Conservation (phyloP, 129 eudicot genomes). For the Pulicaria dysenterica region DNA sequence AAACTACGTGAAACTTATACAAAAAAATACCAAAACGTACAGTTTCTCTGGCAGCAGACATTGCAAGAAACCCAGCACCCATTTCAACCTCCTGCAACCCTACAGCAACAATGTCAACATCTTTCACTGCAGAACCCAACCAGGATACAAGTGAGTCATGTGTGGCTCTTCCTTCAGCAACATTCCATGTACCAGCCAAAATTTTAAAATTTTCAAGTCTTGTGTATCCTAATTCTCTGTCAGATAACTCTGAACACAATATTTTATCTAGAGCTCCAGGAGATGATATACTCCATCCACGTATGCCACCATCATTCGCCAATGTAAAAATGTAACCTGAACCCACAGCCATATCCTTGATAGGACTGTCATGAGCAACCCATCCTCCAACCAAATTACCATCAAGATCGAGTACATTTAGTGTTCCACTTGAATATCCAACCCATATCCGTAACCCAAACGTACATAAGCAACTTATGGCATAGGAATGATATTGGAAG, state of each 20-base stretch:
- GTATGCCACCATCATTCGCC: conserved; percentile 92
- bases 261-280: conserved; percentile 76
- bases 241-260: conserved; percentile 62
- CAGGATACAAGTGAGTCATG: conserved; percentile 88
- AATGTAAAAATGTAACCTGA: conserved; percentile 70
- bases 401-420: conserved; percentile 78
- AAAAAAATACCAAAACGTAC: conserved; percentile 38
- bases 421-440: conserved; percentile 74
- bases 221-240: conserved; percentile 71
- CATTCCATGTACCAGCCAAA: conserved; percentile 95
- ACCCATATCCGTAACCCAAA: conserved; percentile 84
- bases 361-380: conserved; percentile 82
- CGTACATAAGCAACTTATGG: conserved; percentile 65
- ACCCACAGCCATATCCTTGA: conserved; percentile 75
- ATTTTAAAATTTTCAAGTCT: conserved; percentile 72
- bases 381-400: conserved; percentile 84
- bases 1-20: neutral
- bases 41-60: conserved; percentile 98
- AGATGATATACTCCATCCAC: conserved; percentile 86
- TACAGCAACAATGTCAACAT: conserved; percentile 74
- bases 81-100: conserved; percentile 99
- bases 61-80: conserved; percentile 99
- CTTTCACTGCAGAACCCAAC: conserved; percentile 84
- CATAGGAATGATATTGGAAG: conserved; percentile 50
- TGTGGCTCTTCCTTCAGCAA: conserved; percentile 87